Evolutionary conservation across 805 yeast genomes (phyloP), one percentile per base, ranked within the genome.

Genomic region (Monosporozyma yasuniensis): DNA sequence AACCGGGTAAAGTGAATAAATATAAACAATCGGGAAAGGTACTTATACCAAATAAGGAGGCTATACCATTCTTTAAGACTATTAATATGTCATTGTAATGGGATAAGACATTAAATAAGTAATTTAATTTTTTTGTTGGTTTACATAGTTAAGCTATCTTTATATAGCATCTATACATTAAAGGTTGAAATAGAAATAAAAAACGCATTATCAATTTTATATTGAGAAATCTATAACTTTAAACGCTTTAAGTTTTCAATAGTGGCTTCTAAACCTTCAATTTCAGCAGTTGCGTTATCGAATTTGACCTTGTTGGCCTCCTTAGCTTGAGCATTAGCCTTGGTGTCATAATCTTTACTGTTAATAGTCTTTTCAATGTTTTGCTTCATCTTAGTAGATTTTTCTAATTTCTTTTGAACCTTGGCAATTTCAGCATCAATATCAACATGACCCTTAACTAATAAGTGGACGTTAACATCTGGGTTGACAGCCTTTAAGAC

Each of bases 371-470:
- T 91, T 56, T 81, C 80, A 53, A 87, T 75, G 61, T 78, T 76
- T 54, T 74, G 76, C 62, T 79, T 77, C 54, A 79, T 71, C 59
- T 79, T 82, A 57, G 72, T 68, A 42, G 83, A 78, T 68, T 83
- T 84, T 52, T 68, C 76, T 61, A 90, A 75, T 73, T 86, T 91
- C 77, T 80, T 80, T 61, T 74, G 68, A 37, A 89, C 93, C 77
- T 91, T 93, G 58, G 74, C 64, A 61, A 93, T 86, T 72, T 93
- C 98, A 50, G 84, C 84, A 61, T 89, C 97, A 58, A 90, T 78
- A 68, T 91, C 97, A 58, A 93, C 82, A 65, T 85, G 90, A 49
- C 98, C 99, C 76, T 88, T 90, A 51, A 91, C 96, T 66, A 93
- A 76, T 28, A 91, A 79, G 61, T 88, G 96, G 19, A 90, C 98